Evolutionary conservation across 305 asterid genomes (phyloP), one percentile per base, ranked within the genome.

Genomic region (Fraxinus sp.): DNA sequence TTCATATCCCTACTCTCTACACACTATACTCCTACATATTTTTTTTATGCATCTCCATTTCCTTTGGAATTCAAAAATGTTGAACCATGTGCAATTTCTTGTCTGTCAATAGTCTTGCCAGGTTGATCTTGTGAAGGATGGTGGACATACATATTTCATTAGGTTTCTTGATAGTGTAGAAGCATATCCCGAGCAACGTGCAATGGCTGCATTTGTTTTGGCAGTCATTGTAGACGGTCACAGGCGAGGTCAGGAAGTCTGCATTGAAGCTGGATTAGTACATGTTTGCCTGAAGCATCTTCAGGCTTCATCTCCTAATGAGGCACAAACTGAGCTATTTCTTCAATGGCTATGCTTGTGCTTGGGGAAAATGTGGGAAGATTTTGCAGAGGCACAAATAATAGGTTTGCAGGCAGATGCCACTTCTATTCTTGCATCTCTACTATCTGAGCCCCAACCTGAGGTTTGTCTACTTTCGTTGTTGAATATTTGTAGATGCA

Each of bases 161-260:
- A 90, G 89, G 88, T 97, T 97, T 88, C 96, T 97, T 7, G 99
- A 95, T 80, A 93, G 98, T 81, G 88, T 91, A 79, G 99, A 97
- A 85, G 99, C 98, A 77, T 97, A 89, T 74, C 99, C 98, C 2
- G 99, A 97, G 87, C 99, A 97, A 89, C 95, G 99, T 74, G 98
- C 99, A 75, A 97, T 97, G 99, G 98, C 98, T 91, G 99, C 97
- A 79, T 97, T 97, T 91, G 99, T 97, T 73, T 88, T 97, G 92
- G 98, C 98, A 30, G 98, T 97, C 84, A 93, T 95, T 87, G 97
- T 93, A 80, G 99, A 97, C 88, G 96, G 98, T 85, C 94, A 95
- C 86, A 92, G 95, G 89, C 88, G 91, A 97, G 99, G 99, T 78
- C 98, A 97, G 91, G 97, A 95, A 88, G 93, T 92, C 81, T 97